Evolutionary conservation across 108 stramenopile genomes (phyloP), one percentile per base, ranked within the genome.

Genomic region (Asterionellopsis glacialis): DNA sequence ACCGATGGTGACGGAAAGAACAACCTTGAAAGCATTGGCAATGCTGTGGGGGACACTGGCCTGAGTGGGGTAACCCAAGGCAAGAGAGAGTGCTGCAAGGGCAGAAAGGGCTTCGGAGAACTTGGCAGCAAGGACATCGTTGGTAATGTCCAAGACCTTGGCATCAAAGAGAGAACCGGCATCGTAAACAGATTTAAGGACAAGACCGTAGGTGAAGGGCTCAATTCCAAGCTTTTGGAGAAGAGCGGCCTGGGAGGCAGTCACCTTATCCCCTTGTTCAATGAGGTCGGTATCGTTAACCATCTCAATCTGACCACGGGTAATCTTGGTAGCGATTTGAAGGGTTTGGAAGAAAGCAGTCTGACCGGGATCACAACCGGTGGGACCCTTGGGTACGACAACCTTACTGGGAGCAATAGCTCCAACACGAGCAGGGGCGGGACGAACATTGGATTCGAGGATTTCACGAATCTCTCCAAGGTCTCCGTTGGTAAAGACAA

Each of bases 291-390:
- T 93, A 65, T 93, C 91, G 70, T 85, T 90, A 51, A 93, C 94
- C 80, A 99, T 99, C 83, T 99, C 98, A 80, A 99, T 99, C 73
- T 90, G 93, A 51, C 93, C 93, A 52, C 73, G 79, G 62, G 89
- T 80, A 87, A 94, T 99, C 91, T 99, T 99, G 80, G 98, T 99
- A 57, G 96, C 87, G 71, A 99, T 97, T 70, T 98, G 94, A 50
- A 98, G 82, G 64, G 96, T 97, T 67, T 99, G 98, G 96, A 99
- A 99, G 72, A 98, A 99, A 27, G 95, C 90, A 55, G 98, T 99
- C 78, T 99, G 97, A 67, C 97, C 98, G 44, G 98, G 98, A 92
- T 98, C 98, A 72, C 97, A 98, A 54, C 97, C 98, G 59, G 98
- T 99, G 41, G 94, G 94, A 25, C 98, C 98, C 63, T 93, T 94